Conservation (phyloP, 306 rosid genomes). For the Corylus heterophylla region DNA sequence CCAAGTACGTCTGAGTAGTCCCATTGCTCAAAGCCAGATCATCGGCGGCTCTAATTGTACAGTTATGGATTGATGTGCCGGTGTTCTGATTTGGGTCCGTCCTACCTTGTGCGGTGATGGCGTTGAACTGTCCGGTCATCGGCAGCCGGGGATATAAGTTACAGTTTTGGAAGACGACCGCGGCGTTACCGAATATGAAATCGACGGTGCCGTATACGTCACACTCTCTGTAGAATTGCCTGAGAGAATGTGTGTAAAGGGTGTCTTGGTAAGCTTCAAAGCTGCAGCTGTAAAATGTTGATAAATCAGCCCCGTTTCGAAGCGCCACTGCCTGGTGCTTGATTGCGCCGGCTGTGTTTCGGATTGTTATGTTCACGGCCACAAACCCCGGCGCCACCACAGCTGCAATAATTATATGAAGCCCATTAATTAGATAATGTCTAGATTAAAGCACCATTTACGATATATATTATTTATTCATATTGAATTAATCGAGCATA, state of each 20-base stretch:
- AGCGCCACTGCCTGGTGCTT: slow-evolving; percentile 93
- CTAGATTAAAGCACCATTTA: neutral
- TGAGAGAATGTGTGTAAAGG: slow-evolving; percentile 68
- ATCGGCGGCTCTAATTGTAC: slow-evolving; percentile 55
- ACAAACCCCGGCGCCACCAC: slow-evolving; percentile 77
- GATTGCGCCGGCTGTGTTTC: slow-evolving; percentile 81
- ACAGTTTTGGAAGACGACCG: slow-evolving; percentile 80
- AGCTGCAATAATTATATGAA: slow-evolving; percentile 40
- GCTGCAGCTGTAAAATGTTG: slow-evolving; percentile 85
- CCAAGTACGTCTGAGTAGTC: slow-evolving; percentile 48
- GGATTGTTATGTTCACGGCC: slow-evolving; percentile 73
- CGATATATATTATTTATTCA: neutral
- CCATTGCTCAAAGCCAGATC: slow-evolving; percentile 44
- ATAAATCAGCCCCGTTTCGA: slow-evolving; percentile 79
- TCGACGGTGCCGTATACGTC: slow-evolving; percentile 87
- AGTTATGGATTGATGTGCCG: slow-evolving; percentile 72
- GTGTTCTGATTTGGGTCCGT: slow-evolving; percentile 82
- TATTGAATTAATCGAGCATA: neutral
- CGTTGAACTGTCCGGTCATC: slow-evolving; percentile 78
- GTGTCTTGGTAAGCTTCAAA: slow-evolving; percentile 94
- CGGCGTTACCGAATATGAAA: slow-evolving; percentile 95
- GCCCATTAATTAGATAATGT: neutral
- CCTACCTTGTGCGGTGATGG: slow-evolving; percentile 89
- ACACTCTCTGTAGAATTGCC: slow-evolving; percentile 89
- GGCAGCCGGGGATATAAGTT: slow-evolving; percentile 81